Evolutionary conservation across 2,329 filamentous ascomycete species (phyloP), one percentile per base, ranked within the genome.

Genomic region (Fusarium palustre): DNA sequence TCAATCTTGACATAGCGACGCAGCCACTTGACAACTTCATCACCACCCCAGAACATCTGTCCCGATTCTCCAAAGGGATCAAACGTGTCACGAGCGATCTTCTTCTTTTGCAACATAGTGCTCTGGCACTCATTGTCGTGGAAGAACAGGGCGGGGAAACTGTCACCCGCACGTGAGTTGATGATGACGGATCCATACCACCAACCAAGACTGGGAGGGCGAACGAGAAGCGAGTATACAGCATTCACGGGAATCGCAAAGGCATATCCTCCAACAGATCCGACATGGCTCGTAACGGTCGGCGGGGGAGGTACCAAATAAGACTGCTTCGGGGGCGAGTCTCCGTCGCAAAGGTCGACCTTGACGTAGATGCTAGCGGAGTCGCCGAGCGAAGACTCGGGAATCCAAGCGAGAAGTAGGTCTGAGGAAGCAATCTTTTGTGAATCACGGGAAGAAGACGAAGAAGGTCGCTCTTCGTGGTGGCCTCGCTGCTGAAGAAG

Each of bases 121-220:
- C 92, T 97, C 80, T 97, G 92, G 76, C 96, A 99, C 82, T 99
- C 96, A 67, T 90, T 94, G 76, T 99, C 96, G 78, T 99, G 96
- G 81, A 99, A 99, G 82, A 99, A 99, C 2, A 99, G 83, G 0
- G 96, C 94, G 0, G 96, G 96, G 72, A 98, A 97, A 77, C 92
- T 96, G 77, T 98, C 94, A 5, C 97, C 97, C 1, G 91, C 90
- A 15, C 92, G 86, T 2, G 92, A 93, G 78, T 99, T 99, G 82
- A 99, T 93, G 59, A 99, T 91, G 30, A 99, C 81, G 68, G 94
- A 97, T 34, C 96, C 96, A 78, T 97, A 97, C 96, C 96, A 99
- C 97, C 96, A 99, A 18, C 96, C 97, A 10, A 97, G 81, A 77
- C 93, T 97, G 7, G 96, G 97, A 5, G 95, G 95, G 3, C 96